These are phyloP conservation scores for Pichia phayaonensis DNA, from an alignment of 805 yeast genomes.

Conservation along the genomic window DNA sequence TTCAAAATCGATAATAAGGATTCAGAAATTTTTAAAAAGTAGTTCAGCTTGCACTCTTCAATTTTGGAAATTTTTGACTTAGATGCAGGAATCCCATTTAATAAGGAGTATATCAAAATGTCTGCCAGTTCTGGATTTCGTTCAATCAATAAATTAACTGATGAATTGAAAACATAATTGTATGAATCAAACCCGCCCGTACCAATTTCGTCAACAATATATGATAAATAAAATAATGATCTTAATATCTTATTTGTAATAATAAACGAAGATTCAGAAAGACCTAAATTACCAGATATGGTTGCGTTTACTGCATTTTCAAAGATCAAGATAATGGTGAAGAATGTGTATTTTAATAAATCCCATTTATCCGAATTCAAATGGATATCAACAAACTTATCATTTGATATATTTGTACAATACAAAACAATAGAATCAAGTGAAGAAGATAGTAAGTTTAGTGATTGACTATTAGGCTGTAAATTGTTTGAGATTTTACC, in stretches of 20 bases:
- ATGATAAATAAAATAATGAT: constrained; percentile 38
- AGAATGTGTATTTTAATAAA: constrained; percentile 30
- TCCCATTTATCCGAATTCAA: constrained; percentile 17
- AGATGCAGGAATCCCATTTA: constrained; percentile 11
- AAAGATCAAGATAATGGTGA: constrained; percentile 41
- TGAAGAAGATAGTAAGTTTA: constrained; percentile 20
- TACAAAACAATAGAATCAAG: background rate
- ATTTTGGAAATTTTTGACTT: constrained; percentile 26
- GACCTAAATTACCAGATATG: constrained; percentile 24
- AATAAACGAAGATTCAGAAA: background rate
- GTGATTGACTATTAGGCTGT: constrained; percentile 21
- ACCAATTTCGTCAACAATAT: constrained; percentile 46
- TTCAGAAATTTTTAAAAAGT: constrained; percentile 41
- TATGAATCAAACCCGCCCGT: constrained; percentile 59
- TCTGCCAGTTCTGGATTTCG: constrained; percentile 23
- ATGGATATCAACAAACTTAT: background rate
- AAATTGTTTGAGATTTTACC: background rate
- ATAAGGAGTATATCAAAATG: constrained; percentile 10
- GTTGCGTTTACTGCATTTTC: constrained; percentile 33
- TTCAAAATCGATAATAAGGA: constrained; percentile 31
- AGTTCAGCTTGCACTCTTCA: constrained; percentile 35
- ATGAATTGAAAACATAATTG: constrained; percentile 47
- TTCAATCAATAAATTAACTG: constrained; percentile 15
- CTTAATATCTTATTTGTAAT: constrained; percentile 19
- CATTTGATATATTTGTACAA: constrained; percentile 1